Base-by-base conservation (phyloP, 2,329 filamentous ascomycete genomes). In the Pestalotiopsis sp. region DNA sequence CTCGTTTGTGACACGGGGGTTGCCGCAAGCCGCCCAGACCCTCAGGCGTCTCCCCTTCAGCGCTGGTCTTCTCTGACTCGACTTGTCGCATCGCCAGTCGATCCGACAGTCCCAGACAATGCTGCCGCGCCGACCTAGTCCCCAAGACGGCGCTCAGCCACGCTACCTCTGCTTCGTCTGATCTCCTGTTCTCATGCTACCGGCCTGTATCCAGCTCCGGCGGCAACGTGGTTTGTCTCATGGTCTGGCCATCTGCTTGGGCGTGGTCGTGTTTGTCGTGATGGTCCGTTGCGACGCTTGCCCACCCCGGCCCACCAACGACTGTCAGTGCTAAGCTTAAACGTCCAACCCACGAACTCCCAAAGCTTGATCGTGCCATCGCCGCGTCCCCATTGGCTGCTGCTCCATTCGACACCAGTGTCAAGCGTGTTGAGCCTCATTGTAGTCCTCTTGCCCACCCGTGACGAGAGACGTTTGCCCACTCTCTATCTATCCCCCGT, bases 21-120 rank as follows among this genome's bases (percentile, higher is more conserved):
- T 59, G 57, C 57, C 57, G 57, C 57, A 59, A 59, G 27, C 27
- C 57, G 57, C 57, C 57, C 23, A 36, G 66, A 70, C 71, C 71
- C 73, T 69, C 71, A 74, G 75, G 74, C 72, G 71, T 71, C 67
- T 52, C 45, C 45, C 13, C 45, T 9, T 9, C 45, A n/a, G 65
- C 69, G 71, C 71, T 17, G 25, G 68, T 52, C 73, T 73, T 75
- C 72, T 78, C 74, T 68, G 76, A 79, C 78, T 76, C 71, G 71
- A 74, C 67, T 68, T 75, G 80, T 81, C 75, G 74, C 80, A 81
- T 81, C 78, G 71, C 72, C 74, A 73, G 79, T 70, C 77, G 79
- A 81, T 80, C 80, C 76, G 79, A 81, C 80, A 80, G 75, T 58
- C 45, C 64, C 49, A 66, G 62, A 65, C 63, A 66, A 66, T 57